Percentiles rank a stretch among this genome's conserved stretches.
Conservation (phyloP, 176 grass and related monocot species). For the Aechmea fasciata region DNA sequence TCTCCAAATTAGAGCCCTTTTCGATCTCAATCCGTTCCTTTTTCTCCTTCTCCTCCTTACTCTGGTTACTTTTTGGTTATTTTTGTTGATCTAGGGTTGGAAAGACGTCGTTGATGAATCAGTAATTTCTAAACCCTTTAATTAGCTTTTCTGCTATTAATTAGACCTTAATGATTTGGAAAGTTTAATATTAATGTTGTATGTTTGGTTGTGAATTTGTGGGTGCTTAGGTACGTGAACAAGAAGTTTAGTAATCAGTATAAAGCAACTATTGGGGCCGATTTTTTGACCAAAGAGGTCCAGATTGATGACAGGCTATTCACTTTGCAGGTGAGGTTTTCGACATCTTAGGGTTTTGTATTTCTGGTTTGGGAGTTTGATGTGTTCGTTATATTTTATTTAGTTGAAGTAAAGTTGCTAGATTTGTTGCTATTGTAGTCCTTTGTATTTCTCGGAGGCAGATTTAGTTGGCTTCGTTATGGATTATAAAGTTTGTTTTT, state of each 20-base stretch:
- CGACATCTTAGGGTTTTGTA: not conserved
- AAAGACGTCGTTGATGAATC: slow-evolving; percentile 94
- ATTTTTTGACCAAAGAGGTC: slow-evolving; percentile 94
- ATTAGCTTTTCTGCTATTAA: not conserved
- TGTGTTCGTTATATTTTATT: no score
- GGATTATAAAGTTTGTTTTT: not conserved
- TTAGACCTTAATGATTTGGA: not conserved
- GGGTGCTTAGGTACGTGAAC: slow-evolving; percentile 63
- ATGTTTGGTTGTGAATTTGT: not conserved
- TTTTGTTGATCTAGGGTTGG: slow-evolving; percentile 51
- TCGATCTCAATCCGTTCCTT: not conserved
- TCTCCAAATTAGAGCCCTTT: not conserved
- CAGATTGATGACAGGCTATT: slow-evolving; percentile 84
- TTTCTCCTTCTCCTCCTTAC: not conserved
- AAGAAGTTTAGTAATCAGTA: slow-evolving; percentile 97
- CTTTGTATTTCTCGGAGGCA: not conserved
- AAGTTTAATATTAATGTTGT: not conserved
- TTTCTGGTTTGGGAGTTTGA: not conserved
- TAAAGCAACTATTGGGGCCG: slow-evolving; percentile 82
- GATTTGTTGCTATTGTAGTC: not conserved
- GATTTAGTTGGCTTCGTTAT: not conserved
- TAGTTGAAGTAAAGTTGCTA: not conserved
- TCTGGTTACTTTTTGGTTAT: not conserved
- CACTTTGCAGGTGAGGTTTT: slow-evolving; percentile 61
- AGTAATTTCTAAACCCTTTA: slow-evolving; percentile 37